A percentile compares a stretch with the other conserved stretches of the same genome.
phyloP scores from a whole-genome alignment of 75 land plant species.

The Cryptomeria japonica region DNA sequence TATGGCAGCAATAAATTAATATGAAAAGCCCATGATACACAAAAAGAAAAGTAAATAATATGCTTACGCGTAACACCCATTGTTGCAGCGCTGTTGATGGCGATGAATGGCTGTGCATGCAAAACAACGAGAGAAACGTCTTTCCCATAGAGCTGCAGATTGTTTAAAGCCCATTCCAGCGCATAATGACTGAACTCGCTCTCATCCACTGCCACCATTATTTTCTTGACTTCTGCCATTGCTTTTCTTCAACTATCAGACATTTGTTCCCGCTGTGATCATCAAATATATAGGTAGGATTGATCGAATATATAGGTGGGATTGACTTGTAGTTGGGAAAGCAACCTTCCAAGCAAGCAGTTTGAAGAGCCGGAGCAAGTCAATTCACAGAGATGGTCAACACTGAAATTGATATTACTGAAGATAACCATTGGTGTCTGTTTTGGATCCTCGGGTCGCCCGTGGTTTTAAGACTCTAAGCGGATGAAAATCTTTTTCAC shows the following conservation, averaged over 20 bases:
- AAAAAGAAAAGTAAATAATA: background rate
- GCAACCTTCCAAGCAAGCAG: too few species aligned
- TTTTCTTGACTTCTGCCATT: conserved; percentile 33
- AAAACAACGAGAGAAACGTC: conserved; percentile 29
- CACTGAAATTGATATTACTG: too few species aligned
- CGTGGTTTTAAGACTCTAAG: too few species aligned
- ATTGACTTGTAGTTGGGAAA: too few species aligned
- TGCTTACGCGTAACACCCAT: background rate
- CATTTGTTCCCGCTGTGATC: background rate
- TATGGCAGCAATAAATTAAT: too few species aligned
- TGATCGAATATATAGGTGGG: background rate
- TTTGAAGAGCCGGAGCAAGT: too few species aligned
- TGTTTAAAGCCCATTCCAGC: conserved; percentile 54
- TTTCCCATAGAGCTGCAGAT: conserved; percentile 20
- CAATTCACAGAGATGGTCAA: too few species aligned
- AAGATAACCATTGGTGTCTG: too few species aligned
- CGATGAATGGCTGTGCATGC: conserved; percentile 26
- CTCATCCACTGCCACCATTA: conserved; percentile 78
- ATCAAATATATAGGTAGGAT: background rate
- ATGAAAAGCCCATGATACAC: background rate
- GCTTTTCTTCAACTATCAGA: background rate
- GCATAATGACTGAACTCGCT: conserved; percentile 66
- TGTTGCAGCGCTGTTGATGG: background rate
- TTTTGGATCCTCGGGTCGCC: too few species aligned
- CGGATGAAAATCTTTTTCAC: too few species aligned